Base-by-base conservation (phyloP, 106 monocot genomes). In the Gastrodia elata region DNA sequence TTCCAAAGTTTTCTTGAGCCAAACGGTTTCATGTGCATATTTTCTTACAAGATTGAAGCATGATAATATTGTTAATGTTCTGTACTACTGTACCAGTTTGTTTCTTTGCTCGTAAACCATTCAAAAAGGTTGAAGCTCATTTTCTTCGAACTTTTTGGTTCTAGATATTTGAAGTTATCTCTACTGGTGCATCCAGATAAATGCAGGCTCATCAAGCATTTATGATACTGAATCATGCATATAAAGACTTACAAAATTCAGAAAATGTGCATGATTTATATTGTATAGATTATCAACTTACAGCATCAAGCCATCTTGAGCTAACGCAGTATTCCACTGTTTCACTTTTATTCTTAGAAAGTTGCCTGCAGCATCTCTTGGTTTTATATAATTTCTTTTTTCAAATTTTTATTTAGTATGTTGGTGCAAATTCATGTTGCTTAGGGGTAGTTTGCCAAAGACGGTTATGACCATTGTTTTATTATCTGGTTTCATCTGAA, bases 111-210 rank as follows among this genome's bases (percentile, higher is more conserved):
- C 38, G 27, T 67, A 67, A 37, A 67, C 67, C 6, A 67, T 20
- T 38, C 11, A 5, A 0, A 67, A 67, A 37, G 67, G 20, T 38
- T 37, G 67, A 38, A 38, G 35, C 18, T 67, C 67, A 16, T 67
- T 65, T 61, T 35, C 16, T 69, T 25, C 41, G 69, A 69, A 40
- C 69, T 70, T 74, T 44, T 71, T 74, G 42, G 20, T 2, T n/a
- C n/a, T 73, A 93, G 93, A 80, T 99, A 99, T 61, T 93, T 88
- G 98, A 99, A 99, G 73, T 80, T 99, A 59, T 99, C 98, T 72
- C 82, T 93, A 30, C 80, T 99, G 91, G 93, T 99, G 33, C 98
- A 99, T 86, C 98, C 98, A 28, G 98, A 99, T 83, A 99, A 99
- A 81, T 99, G 98, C 55, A 91, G 73, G 93, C 93, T 56, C 93